Conservation (phyloP, 2,329 filamentous ascomycete species). For the Exutisphaerella laricina region DNA sequence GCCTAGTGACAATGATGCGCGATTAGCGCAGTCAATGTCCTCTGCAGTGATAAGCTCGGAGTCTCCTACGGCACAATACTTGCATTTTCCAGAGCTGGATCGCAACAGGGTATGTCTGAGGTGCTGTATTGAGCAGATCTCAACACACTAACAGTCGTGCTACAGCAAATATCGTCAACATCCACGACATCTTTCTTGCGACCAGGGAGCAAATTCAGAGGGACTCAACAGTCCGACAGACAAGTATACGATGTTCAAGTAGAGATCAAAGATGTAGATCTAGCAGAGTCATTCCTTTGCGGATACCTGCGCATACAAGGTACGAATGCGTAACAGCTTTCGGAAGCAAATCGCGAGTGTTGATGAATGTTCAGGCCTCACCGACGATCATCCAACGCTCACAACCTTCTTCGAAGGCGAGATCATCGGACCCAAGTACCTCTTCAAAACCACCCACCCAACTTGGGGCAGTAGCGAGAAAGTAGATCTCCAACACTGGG, state of each 20-base stretch:
- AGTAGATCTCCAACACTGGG: slow-evolving; percentile 90
- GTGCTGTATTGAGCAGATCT: not conserved
- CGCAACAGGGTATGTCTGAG: slow-evolving; percentile 20
- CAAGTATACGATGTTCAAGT: slow-evolving; percentile 96
- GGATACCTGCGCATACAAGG: slow-evolving; percentile 95
- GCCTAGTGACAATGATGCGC: slow-evolving; percentile 26
- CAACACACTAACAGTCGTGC: slow-evolving; percentile 1
- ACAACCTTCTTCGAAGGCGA: slow-evolving; percentile 98
- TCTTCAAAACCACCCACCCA: slow-evolving; percentile 84
- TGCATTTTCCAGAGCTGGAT: slow-evolving; percentile 25
- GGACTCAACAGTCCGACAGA: slow-evolving; percentile 87
- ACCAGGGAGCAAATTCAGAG: slow-evolving; percentile 79
- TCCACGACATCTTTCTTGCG: slow-evolving; percentile 83
- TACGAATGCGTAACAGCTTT: too few species aligned
- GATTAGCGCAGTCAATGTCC: slow-evolving; percentile 28
- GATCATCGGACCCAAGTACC: slow-evolving; percentile 91
- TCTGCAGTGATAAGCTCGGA: slow-evolving; percentile 23
- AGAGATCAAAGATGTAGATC: slow-evolving; percentile 92
- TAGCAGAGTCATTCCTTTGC: slow-evolving; percentile 88
- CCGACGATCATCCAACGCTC: slow-evolving; percentile 91
- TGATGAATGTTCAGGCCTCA: slow-evolving; percentile 74
- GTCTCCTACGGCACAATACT: slow-evolving; percentile 23
- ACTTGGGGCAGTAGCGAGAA: slow-evolving; percentile 90
- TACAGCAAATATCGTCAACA: slow-evolving; percentile 62
- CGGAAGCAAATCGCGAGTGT: too few species aligned